Evolutionary conservation across 1,284 basidiomycete genomes (phyloP), one percentile per base, ranked within the genome.

Genomic region (Malassezia brasiliensis): DNA sequence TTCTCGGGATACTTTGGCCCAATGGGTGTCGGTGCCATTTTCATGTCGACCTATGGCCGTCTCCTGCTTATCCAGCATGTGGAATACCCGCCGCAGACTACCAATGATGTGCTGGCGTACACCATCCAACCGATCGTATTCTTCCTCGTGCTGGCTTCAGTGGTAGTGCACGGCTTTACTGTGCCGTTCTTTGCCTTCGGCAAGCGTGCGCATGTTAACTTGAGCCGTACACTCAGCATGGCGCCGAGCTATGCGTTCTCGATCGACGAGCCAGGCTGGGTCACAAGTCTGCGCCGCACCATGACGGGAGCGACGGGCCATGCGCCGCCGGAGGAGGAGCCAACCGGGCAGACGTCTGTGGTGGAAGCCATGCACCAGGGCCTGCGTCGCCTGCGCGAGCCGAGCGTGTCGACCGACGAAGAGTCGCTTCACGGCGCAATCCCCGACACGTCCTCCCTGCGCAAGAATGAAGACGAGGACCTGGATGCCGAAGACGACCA

Each of bases 1-100:
- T 75, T 75, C 54, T 60, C 62, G 14, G 73, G 70, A 30, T 69
- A 74, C 52, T 74, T 74, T 50, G 73, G 72, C 2, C 73, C 73
- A 45, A 74, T 75, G 52, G 73, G 72, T 28, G 65, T 69, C 25
- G 72, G 72, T 46, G 69, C 67, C 30, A 72, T 73, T 47, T 73
- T 74, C 51, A 74, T 74, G 42, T 65, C 66, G 25, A 73, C 69
- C 3, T 62, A 69, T 10, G 69, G 67, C 2, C 59, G 72, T 2
- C 61, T 64, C 2, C 44, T 68, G 41, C 60, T 74, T 47, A 66
- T 69, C 15, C 60, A 72, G 34, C 63, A 72, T 20, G 51, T 69
- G 3, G 40, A 54, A 20, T 47, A 64, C 19, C 72, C 70, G n/a
- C 70, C 73, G 0, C 42, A 67, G 48, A 66, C 62, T 8, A 53